Evolutionary conservation across 2,329 filamentous ascomycete species (phyloP), one percentile per base, ranked within the genome.

Genomic region (Trichoderma sp.): DNA sequence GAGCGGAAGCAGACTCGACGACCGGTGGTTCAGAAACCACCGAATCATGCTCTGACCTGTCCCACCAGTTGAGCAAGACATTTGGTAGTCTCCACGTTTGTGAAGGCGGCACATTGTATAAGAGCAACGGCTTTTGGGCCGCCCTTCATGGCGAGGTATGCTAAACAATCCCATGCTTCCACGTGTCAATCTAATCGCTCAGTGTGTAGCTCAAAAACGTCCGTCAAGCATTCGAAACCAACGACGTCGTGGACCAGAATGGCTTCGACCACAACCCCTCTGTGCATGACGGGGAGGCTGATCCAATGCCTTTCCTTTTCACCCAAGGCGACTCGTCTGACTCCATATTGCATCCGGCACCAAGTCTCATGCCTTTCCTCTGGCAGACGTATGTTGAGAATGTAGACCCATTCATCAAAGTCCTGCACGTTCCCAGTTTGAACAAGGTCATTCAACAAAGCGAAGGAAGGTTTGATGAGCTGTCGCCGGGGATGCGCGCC

Each of bases 401-500:
- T 48, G 71, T 75, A 6, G 73, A 76, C 28, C 72, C 73, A 0
- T 74, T 76, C 57, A 69, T 76, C 62, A 75, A 76, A 28, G 57
- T 76, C 0, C 67, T 76, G 1, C 67, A 74, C 57, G 30, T 67
- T 1, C 69, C 70, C 9, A 70, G 60, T 6, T 47, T 72, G 14
- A 67, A 68, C 5, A 68, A 60, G 0, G 59, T 66, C 3, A 56
- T 75, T n/a, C 67, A 62, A 6, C 55, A 59, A 17, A 15, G 69
- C 1, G 66, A 58, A n/a, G 71, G 68, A 1, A 69, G 66, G 9
- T 71, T 75, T 10, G 69, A 68, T 26, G 63, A 70, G 6, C 65
- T 68, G 2, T 68, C 64, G 0, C 26, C 64, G 14, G 65, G 51
- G 2, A 51, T 69, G 44, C 69, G 73, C 26, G 67, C 74, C 1